Conservation (phyloP, 2,329 filamentous ascomycete genomes). For the Stylonectria norvegica region DNA sequence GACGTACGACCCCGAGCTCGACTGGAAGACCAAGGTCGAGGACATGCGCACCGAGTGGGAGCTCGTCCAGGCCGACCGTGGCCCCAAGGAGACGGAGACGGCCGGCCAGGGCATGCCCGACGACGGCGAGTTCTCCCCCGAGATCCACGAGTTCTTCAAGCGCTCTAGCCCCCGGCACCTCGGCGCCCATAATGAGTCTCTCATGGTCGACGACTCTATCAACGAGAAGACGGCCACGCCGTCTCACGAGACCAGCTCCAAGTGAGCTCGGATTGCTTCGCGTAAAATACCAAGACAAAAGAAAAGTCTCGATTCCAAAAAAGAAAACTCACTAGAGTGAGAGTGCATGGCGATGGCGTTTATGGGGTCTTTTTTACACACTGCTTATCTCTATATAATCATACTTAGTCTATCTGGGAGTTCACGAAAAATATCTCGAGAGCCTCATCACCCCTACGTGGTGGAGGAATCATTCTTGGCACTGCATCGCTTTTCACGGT, state of each 20-base stretch:
- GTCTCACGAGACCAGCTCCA: conserved; percentile 18
- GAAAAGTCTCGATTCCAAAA: no score
- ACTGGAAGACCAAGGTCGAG: conserved; percentile 79
- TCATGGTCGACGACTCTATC: conserved; percentile 22
- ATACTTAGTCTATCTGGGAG: no score
- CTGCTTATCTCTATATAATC: no score
- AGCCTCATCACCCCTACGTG: no score
- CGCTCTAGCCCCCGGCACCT: conserved; percentile 34
- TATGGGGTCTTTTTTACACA: conserved; percentile 3
- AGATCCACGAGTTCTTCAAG: conserved; percentile 55
- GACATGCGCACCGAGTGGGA: conserved; percentile 72
- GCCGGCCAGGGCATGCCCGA: conserved; percentile 41
- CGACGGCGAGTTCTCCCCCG: conserved; percentile 49
- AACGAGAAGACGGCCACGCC: conserved; percentile 29
- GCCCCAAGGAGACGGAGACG: conserved; percentile 47
- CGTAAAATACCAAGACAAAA: no score
- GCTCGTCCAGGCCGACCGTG: conserved; percentile 43
- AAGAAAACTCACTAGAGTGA: conserved; percentile 8
- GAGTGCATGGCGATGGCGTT: conserved; percentile 24
- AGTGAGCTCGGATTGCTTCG: conserved; percentile 2
- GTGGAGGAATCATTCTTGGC: no score
- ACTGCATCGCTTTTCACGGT: no score
- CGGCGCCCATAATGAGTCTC: conserved; percentile 16
- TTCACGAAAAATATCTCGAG: no score
- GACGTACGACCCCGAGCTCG: conserved; percentile 75